Percentiles rank a stretch among this genome's conserved stretches.
phyloP scores from a whole-genome alignment of 371 early-diverging fungal species.

The Actinomortierella wolfii region DNA sequence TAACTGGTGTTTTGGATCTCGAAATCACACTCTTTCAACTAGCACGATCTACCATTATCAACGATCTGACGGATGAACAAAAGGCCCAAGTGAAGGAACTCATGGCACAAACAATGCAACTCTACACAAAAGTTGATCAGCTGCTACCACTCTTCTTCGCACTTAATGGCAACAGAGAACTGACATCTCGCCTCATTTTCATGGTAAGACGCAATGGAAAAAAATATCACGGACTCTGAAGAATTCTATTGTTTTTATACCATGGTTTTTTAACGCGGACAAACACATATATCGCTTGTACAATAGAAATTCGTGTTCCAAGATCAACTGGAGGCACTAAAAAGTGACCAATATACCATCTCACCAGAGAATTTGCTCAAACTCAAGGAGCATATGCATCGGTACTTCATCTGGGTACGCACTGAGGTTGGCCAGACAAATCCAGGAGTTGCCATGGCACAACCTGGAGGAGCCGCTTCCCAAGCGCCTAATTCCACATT shows the following conservation, averaged over 20 bases:
- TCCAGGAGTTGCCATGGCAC: slow-evolving; percentile 4
- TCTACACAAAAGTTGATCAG: slow-evolving; percentile 53
- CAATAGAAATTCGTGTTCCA: slow-evolving; percentile 60
- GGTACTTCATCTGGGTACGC: slow-evolving; percentile 53
- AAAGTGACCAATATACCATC: slow-evolving; percentile 54
- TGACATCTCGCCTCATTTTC: slow-evolving; percentile 53
- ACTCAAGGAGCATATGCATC: slow-evolving; percentile 54
- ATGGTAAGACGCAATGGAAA: slow-evolving; percentile 41
- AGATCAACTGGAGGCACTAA: slow-evolving; percentile 55
- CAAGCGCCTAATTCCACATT: neutral
- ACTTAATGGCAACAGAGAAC: slow-evolving; percentile 49
- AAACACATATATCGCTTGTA: neutral
- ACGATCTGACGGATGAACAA: slow-evolving; percentile 50
- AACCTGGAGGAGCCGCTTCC: slow-evolving; percentile 1
- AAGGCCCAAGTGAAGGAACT: slow-evolving; percentile 53
- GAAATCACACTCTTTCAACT: neutral
- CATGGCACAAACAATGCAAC: slow-evolving; percentile 49
- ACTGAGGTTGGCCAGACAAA: slow-evolving; percentile 14
- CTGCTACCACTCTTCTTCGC: slow-evolving; percentile 52
- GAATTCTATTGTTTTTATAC: neutral
- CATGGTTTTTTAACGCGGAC: neutral
- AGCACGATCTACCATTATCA: slow-evolving; percentile 45
- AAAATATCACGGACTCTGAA: neutral
- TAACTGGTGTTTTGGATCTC: neutral
- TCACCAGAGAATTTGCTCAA: slow-evolving; percentile 51